These are phyloP conservation scores for Wickerhamiella vanderwaltii DNA, from an alignment of 805 yeast species.

Conservation along the genomic window DNA sequence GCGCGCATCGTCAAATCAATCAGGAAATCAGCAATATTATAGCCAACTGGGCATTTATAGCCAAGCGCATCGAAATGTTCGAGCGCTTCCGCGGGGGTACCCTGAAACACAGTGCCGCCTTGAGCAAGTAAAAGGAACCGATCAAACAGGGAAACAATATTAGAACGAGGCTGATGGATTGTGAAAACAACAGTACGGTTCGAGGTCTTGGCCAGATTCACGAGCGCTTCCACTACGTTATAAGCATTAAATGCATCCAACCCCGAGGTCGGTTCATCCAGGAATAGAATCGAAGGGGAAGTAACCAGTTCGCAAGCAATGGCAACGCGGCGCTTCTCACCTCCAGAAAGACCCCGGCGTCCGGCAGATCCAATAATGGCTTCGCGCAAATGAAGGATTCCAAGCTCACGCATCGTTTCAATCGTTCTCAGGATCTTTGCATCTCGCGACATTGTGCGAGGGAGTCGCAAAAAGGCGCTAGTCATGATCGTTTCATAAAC, in stretches of 20 bases:
- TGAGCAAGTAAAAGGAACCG: conserved; percentile 66
- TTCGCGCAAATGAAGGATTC: conserved; percentile 74
- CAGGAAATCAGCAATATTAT: conserved; percentile 85
- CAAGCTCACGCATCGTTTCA: conserved; percentile 73
- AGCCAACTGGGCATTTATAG: conserved; percentile 73
- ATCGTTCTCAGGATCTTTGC: conserved; percentile 69
- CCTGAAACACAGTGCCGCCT: conserved; percentile 80
- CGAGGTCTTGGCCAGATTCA: conserved; percentile 63
- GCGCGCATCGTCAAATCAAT: conserved; percentile 77
- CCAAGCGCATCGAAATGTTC: conserved; percentile 69
- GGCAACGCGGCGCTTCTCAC: conserved; percentile 83
- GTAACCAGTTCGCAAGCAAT: conserved; percentile 91
- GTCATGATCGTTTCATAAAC: conserved; percentile 92
- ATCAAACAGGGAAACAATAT: conserved; percentile 85
- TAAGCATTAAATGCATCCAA: conserved; percentile 87
- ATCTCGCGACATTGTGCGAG: conserved; percentile 58
- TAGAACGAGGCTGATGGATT: conserved; percentile 94
- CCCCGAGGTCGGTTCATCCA: conserved; percentile 95
- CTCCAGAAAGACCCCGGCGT: conserved; percentile 86
- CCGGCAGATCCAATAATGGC: conserved; percentile 79
- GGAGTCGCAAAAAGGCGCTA: conserved; percentile 80
- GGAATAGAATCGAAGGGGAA: conserved; percentile 66
- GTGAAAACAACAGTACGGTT: conserved; percentile 85
- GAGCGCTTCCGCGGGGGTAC: conserved; percentile 61
- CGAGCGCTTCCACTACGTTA: conserved; percentile 78